A percentile compares a stretch with the other conserved stretches of the same genome.
Evolutionary conservation across 805 yeast genomes (phyloP).

Genomic region (Candida rishiriensis): DNA sequence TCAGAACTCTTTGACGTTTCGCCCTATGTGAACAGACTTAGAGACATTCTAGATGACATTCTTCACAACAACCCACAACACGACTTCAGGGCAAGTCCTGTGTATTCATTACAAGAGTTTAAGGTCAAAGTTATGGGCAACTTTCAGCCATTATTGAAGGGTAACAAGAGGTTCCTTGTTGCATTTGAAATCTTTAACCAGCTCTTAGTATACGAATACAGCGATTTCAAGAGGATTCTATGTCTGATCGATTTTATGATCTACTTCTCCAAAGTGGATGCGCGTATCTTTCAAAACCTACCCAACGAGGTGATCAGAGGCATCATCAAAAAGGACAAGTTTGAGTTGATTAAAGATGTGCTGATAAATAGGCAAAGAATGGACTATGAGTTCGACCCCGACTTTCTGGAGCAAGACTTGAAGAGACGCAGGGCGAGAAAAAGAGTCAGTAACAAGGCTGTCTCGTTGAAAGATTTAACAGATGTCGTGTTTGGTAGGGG

Average conservation of each 20-base stretch:
- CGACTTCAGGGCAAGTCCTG: constrained; percentile 18
- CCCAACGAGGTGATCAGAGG: constrained; percentile 19
- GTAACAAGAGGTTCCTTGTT: constrained; percentile 12
- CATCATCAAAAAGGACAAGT: constrained; percentile 4
- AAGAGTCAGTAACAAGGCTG: not conserved
- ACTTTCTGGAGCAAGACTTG: constrained; percentile 1
- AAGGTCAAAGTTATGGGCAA: constrained; percentile 16
- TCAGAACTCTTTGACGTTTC: constrained; percentile 1
- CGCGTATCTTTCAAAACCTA: constrained; percentile 14
- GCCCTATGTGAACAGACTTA: constrained; percentile 2
- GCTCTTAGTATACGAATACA: constrained; percentile 1
- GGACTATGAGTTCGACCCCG: constrained; percentile 17
- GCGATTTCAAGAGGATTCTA: constrained; percentile 1
- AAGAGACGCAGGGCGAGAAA: constrained; percentile 1
- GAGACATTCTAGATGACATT: constrained; percentile 11
- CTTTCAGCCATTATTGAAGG: constrained; percentile 11
- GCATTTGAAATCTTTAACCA: constrained; percentile 13
- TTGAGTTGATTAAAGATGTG: constrained; percentile 8
- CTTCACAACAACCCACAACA: constrained; percentile 14
- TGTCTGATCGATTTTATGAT: constrained; percentile 24
- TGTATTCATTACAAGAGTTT: constrained; percentile 18
- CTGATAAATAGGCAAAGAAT: constrained; percentile 17
- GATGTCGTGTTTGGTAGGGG: constrained; percentile 10
- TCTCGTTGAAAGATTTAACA: constrained; percentile 14
- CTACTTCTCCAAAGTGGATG: constrained; percentile 17